Conservation (phyloP, 768 basidiomycete species). For the Boletus sp. region DNA sequence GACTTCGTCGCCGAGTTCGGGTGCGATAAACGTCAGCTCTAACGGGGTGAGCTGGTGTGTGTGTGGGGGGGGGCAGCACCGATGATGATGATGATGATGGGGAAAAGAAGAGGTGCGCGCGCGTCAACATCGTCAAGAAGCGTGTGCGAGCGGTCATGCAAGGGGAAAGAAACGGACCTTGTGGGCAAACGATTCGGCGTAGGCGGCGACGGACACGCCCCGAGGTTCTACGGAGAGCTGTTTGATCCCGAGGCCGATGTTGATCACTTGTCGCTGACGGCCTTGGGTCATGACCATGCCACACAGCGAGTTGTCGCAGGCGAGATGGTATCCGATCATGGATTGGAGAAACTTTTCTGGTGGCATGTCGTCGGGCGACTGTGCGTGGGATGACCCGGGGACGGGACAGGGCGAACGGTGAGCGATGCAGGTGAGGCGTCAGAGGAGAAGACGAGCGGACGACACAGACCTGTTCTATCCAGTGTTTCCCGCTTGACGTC, state of each 20-base stretch:
- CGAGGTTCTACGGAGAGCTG: slow-evolving; percentile 60
- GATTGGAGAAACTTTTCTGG: slow-evolving; percentile 64
- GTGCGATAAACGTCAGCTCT: slow-evolving; percentile 52
- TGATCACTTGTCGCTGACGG: slow-evolving; percentile 66
- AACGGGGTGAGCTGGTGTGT: slow-evolving; percentile 46
- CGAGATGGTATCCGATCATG: slow-evolving; percentile 78
- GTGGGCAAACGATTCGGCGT: slow-evolving; percentile 69
- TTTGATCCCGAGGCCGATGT: slow-evolving; percentile 79
- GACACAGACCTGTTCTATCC: slow-evolving; percentile 74
- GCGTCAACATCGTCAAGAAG: background rate
- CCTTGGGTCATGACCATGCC: slow-evolving; percentile 90
- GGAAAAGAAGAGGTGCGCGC: no score
- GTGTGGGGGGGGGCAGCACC: no score
- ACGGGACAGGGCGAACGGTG: background rate
- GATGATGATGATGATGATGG: no score
- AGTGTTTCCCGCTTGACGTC: slow-evolving; percentile 65
- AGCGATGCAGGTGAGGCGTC: background rate
- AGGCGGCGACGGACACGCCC: slow-evolving; percentile 56
- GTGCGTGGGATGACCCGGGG: background rate
- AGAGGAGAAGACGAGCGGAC: background rate
- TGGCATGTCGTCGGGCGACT: slow-evolving; percentile 59
- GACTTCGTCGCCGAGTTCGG: slow-evolving; percentile 55
- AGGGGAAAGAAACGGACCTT: slow-evolving; percentile 49
- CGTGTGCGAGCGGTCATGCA: background rate
- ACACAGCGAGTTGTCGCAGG: slow-evolving; percentile 63